Evolutionary conservation across 2,329 filamentous ascomycete species (phyloP), one percentile per base, ranked within the genome.

Genomic region (Cercospora brassicicola): DNA sequence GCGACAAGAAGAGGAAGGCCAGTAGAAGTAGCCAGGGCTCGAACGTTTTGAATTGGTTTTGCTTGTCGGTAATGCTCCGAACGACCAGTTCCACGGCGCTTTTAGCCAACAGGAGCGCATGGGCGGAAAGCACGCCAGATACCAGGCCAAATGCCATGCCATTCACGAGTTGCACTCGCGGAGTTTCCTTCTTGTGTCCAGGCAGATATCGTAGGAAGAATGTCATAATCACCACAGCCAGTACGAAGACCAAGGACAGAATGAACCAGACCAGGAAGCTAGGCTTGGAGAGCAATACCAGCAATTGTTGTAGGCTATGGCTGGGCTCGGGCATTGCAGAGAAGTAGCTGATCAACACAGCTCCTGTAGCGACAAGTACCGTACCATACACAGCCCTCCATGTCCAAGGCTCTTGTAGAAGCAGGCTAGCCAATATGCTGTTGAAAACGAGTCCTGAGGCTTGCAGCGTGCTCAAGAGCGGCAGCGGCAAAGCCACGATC

Each of bases 361-460:
- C 95, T 64, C 95, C 95, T 23, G 84, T 85, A 71, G 92, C 94
- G 51, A 98, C 95, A 60, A 99, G 87, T 62, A 95, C 75, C 1
- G 95, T 99, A 42, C 95, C 95, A 76, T 92, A 87, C 42, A 96
- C 85, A n/a, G 94, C 97, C 86, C 93, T 96, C 78, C 87, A 88
- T 62, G 95, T 98, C 81, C 98, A 99, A 4, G 94, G 92, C 81
- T 99, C 94, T 76, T 91, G 90, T 59, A 99, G 87, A 76, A 98
- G 92, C 66, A 98, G 83, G 55, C 93, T 96, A 69, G 95, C 95
- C 85, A 96, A 97, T 80, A 98, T 93, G 66, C 94, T 97, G 84
- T 99, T 99, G 85, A 99, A 99, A 70, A 99, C 95, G 65, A 99
- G 86, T 55, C 95, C 95, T 3, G 94, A 96, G 18, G 94, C 94